phyloP scores from a whole-genome alignment of 2,329 filamentous ascomycete species.

The Penicillium italicum region DNA sequence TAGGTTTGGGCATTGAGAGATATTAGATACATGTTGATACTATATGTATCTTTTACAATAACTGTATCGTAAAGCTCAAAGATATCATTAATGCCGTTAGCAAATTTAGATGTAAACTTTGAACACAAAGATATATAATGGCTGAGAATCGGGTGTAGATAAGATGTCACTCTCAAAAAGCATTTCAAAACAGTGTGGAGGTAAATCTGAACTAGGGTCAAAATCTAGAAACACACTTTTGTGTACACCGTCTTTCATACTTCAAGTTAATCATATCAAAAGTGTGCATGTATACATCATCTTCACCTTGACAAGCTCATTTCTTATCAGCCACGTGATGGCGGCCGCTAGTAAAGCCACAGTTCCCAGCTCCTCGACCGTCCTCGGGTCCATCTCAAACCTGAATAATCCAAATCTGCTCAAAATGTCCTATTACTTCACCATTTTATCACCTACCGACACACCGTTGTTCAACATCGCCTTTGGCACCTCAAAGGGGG shows the following conservation, averaged over 20 bases:
- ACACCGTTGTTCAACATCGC: slow-evolving; percentile 95
- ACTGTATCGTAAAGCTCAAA: background rate
- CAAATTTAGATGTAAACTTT: background rate
- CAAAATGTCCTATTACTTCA: slow-evolving; percentile 96
- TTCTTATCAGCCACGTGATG: slow-evolving; percentile 20
- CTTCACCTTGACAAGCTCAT: background rate
- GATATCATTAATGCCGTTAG: background rate
- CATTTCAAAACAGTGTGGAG: background rate
- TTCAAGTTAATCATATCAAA: background rate
- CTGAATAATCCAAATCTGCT: slow-evolving; percentile 2
- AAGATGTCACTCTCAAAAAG: background rate
- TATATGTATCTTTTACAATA: rapidly evolving
- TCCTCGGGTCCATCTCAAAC: background rate
- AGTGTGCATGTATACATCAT: background rate
- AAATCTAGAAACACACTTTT: rapidly evolving
- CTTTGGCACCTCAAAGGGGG: slow-evolving; percentile 93
- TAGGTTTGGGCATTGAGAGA: no score
- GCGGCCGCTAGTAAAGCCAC: slow-evolving; percentile 5
- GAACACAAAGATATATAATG: background rate
- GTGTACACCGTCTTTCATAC: background rate
- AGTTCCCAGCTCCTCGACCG: slow-evolving; percentile 3
- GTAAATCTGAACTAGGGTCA: background rate
- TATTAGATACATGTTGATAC: no score
- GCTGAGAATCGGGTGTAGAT: no score
- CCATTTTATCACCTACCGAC: slow-evolving; percentile 91